These are phyloP conservation scores for Buddleja alternifolia DNA, from an alignment of 257 asterid genomes.

Conservation along the genomic window DNA sequence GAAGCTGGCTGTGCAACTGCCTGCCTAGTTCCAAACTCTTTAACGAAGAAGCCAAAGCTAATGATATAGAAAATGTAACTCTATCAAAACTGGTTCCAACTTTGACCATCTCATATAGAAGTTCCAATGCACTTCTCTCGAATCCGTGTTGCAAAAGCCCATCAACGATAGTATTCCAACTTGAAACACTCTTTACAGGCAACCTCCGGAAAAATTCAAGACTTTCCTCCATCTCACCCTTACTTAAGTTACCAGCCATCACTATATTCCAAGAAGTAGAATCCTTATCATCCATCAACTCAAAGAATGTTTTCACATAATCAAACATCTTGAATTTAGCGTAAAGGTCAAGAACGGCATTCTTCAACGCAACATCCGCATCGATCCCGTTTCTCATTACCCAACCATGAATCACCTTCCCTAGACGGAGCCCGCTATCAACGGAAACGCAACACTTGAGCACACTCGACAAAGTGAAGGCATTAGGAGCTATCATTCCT, in stretches of 20 bases:
- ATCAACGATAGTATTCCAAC: slow-evolving; percentile 77
- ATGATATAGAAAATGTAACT: slow-evolving; percentile 67
- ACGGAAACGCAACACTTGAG: slow-evolving; percentile 60
- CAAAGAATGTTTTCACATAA: slow-evolving; percentile 50
- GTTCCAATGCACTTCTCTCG: slow-evolving; percentile 47
- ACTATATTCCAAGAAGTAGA: slow-evolving; percentile 75
- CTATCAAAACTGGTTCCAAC: slow-evolving; percentile 42
- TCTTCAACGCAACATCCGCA: slow-evolving; percentile 55
- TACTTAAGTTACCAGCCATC: slow-evolving; percentile 55
- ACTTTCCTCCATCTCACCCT: slow-evolving; percentile 47
- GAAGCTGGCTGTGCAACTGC: slow-evolving; percentile 61
- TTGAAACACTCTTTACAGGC: slow-evolving; percentile 61
- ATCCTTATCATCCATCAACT: slow-evolving; percentile 51
- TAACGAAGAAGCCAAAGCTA: slow-evolving; percentile 52
- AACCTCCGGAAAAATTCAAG: slow-evolving; percentile 53
- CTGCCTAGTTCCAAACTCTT: slow-evolving; percentile 56
- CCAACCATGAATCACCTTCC: slow-evolving; percentile 72
- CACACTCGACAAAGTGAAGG: slow-evolving; percentile 63
- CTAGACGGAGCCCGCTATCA: slow-evolving; percentile 46
- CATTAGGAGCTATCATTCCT: slow-evolving; percentile 60
- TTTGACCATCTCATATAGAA: slow-evolving; percentile 57
- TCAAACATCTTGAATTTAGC: slow-evolving; percentile 46
- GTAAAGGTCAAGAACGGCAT: slow-evolving; percentile 78
- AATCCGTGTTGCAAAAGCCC: slow-evolving; percentile 62
- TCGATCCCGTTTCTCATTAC: slow-evolving; percentile 44